phyloP scores from a whole-genome alignment of 352 stramenopile species.

The Pythium aristosporum region DNA sequence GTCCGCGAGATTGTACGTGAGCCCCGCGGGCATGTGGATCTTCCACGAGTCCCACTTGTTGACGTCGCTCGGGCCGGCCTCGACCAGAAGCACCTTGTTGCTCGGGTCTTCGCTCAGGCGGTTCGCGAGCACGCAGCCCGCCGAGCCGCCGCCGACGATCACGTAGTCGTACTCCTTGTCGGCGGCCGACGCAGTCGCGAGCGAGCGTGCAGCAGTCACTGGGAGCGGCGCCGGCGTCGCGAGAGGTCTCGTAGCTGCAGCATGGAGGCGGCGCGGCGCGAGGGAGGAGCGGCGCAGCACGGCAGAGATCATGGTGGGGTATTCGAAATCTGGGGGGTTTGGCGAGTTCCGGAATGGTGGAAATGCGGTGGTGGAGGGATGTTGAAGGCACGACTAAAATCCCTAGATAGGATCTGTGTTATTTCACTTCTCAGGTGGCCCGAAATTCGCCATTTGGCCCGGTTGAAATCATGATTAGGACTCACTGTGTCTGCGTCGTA shows the following conservation, averaged over 20 bases:
- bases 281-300: conserved; percentile 1
- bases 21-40: conserved; percentile 87
- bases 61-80: conserved; percentile 83
- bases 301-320: conserved; percentile 4
- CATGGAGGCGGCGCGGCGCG: background rate
- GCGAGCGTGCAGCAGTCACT: background rate
- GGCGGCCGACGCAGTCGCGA: conserved; percentile 11
- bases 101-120: conserved; percentile 76
- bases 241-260: background rate
- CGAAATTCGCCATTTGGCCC: background rate
- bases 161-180: conserved; percentile 88
- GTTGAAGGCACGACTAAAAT: conserved; percentile 1
- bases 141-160: conserved; percentile 89
- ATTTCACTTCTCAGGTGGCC: conserved; percentile 12
- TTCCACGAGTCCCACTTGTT: conserved; percentile 90
- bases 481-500: too few species aligned
- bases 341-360: background rate
- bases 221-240: background rate
- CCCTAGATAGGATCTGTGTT: background rate
- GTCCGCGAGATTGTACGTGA: conserved; percentile 84
- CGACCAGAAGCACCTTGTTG: conserved; percentile 89
- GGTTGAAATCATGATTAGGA: background rate
- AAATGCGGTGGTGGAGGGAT: background rate
- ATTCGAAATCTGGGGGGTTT: background rate
- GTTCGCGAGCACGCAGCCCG: conserved; percentile 91